A percentile compares a stretch with the other conserved stretches of the same genome.
Evolutionary conservation across 1,284 basidiomycete genomes (phyloP).

Genomic region (Ceratorhiza oryzae-sativae): DNA sequence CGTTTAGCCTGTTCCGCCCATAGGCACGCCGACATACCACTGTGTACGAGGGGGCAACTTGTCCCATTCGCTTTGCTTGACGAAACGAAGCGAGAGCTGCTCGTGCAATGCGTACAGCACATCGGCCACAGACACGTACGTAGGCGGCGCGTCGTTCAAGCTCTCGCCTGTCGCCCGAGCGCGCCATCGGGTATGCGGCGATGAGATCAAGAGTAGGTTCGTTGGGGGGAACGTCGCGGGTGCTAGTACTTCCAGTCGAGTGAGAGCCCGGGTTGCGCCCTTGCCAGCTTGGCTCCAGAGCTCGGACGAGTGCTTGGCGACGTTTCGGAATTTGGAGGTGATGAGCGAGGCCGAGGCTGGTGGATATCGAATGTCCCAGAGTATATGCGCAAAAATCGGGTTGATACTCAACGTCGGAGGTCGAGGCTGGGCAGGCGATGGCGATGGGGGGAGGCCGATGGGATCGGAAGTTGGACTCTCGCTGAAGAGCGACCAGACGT

Average conservation of each 20-base stretch:
- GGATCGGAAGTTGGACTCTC: conserved; percentile 13
- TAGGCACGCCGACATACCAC: conserved; percentile 22
- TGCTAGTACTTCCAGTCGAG: conserved; percentile 1
- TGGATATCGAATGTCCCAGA: conserved; percentile 29
- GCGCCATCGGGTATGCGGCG: conserved; percentile 34
- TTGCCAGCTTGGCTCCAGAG: conserved; percentile 9
- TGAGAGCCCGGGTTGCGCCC: not conserved
- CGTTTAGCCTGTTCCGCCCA: conserved; percentile 4
- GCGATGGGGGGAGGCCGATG: not conserved
- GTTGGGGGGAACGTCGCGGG: conserved; percentile 28
- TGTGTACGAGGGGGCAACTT: conserved; percentile 4
- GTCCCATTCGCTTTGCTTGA: conserved; percentile 33
- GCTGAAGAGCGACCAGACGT: conserved; percentile 34
- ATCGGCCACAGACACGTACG: conserved; percentile 31
- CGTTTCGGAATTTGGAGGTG: conserved; percentile 24
- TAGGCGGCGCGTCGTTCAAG: not conserved
- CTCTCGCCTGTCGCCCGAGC: conserved; percentile 10
- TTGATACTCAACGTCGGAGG: conserved; percentile 7
- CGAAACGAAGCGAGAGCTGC: conserved; percentile 29
- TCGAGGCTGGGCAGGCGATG: not conserved
- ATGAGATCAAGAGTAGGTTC: conserved; percentile 10
- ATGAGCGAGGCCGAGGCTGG: conserved; percentile 32
- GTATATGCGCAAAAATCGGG: conserved; percentile 36
- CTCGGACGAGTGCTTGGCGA: not conserved
- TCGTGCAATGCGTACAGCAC: conserved; percentile 19